These are phyloP conservation scores for Cercospora janseana DNA, from an alignment of 2,329 filamentous ascomycete species.

Conservation along the genomic window DNA sequence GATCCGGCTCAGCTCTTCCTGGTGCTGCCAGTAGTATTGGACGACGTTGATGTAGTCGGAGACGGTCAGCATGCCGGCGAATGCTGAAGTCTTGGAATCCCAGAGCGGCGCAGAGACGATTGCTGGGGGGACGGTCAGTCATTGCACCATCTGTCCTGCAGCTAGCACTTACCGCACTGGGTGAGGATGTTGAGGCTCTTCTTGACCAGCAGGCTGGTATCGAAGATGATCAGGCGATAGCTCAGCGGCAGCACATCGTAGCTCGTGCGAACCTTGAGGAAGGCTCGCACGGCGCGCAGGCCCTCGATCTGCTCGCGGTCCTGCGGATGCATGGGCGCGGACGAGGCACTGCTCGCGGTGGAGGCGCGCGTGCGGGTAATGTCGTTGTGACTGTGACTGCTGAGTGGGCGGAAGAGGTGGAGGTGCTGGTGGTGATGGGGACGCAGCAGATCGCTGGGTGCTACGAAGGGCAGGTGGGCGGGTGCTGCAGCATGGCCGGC, in stretches of 20 bases:
- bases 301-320: slow-evolving; percentile 77
- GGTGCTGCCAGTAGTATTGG: slow-evolving; percentile 98
- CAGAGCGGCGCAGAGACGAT: slow-evolving; percentile 97
- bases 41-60: slow-evolving; percentile 99
- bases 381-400: neutral
- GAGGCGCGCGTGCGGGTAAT: neutral
- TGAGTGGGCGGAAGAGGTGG: slow-evolving; percentile 6
- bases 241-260: slow-evolving; percentile 97
- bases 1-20: slow-evolving; percentile 81
- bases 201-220: slow-evolving; percentile 91
- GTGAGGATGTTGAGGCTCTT: slow-evolving; percentile 94
- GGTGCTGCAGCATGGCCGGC: slow-evolving; percentile 2
- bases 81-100: slow-evolving; percentile 90
- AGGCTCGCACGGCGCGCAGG: slow-evolving; percentile 85
- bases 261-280: slow-evolving; percentile 91
- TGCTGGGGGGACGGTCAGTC: slow-evolving; percentile 53
- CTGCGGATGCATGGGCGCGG: slow-evolving; percentile 43
- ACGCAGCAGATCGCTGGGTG: slow-evolving; percentile 24
- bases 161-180: slow-evolving; percentile 71
- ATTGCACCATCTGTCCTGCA: neutral
- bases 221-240: slow-evolving; percentile 92
- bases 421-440: too few relatives aligned
- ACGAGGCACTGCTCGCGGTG: slow-evolving; percentile 1
- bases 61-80: slow-evolving; percentile 89
- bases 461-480: slow-evolving; percentile 22